Evolutionary conservation across 805 yeast genomes (phyloP).

Genomic region (Pichia scutulata): DNA sequence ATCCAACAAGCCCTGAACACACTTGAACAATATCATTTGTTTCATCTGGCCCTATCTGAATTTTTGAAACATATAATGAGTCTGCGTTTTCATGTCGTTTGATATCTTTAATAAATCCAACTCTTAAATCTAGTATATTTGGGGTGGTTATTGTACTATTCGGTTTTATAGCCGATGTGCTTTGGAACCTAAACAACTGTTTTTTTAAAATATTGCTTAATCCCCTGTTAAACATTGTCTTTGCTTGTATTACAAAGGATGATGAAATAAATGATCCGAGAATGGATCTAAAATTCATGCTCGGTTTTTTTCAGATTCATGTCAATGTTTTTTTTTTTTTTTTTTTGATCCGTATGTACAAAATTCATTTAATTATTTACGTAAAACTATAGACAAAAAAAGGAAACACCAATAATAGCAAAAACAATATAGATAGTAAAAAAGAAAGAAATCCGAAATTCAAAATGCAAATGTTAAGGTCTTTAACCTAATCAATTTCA

Average conservation of each 20-base stretch:
- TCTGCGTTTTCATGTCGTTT: constrained; percentile 50
- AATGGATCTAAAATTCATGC: neutral
- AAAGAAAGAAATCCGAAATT: neutral
- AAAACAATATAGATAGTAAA: neutral
- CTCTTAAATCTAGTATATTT: constrained; percentile 25
- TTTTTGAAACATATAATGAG: constrained; percentile 47
- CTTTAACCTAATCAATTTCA: constrained; percentile 7
- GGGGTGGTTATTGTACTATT: constrained; percentile 11
- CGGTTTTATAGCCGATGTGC: neutral
- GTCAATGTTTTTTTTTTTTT: too few relatives aligned
- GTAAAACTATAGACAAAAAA: neutral
- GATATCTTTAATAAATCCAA: constrained; percentile 43
- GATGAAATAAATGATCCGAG: neutral
- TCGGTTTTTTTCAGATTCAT: neutral
- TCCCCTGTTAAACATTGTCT: neutral
- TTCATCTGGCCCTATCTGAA: constrained; percentile 23
- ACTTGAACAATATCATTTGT: constrained; percentile 29
- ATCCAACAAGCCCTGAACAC: constrained; percentile 52
- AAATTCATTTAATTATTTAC: neutral
- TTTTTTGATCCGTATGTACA: neutral
- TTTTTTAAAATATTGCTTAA: neutral
- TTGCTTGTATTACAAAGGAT: neutral
- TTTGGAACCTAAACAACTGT: constrained; percentile 2
- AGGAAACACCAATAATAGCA: neutral
- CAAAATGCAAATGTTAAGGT: neutral